These are phyloP conservation scores for Fistulinella cinereoalba DNA, from an alignment of 1,284 basidiomycete species.

Conservation along the genomic window DNA sequence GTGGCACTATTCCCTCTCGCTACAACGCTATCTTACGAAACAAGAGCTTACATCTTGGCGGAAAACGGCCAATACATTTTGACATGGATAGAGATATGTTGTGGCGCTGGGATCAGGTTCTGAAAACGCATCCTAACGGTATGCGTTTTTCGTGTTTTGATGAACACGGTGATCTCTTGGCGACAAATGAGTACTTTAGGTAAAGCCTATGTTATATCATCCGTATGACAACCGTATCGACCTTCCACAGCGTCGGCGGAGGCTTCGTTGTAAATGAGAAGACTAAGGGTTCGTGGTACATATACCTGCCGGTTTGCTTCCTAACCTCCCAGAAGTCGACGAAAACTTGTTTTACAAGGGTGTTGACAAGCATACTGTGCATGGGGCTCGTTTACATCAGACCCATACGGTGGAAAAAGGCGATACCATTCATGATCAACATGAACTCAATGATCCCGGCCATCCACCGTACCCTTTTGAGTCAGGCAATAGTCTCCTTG, in stretches of 20 bases:
- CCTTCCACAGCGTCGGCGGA: constrained; percentile 68
- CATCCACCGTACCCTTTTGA: constrained; percentile 84
- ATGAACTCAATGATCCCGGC: constrained; percentile 31
- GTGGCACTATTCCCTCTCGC: constrained; percentile 71
- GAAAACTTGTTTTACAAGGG: constrained; percentile 97
- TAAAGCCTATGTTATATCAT: constrained; percentile 17
- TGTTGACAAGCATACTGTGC: constrained; percentile 82
- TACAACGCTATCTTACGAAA: constrained; percentile 69
- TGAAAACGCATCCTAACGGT: constrained; percentile 84
- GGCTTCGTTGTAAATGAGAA: constrained; percentile 91
- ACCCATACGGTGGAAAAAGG: constrained; percentile 44
- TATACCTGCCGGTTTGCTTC: neutral
- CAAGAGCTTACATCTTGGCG: constrained; percentile 69
- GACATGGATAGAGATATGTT: constrained; percentile 89
- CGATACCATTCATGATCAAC: constrained; percentile 14
- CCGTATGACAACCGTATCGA: neutral
- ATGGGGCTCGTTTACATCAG: constrained; percentile 75
- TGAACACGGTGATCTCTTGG: constrained; percentile 78
- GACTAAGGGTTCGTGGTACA: constrained; percentile 56
- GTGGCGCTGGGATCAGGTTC: constrained; percentile 84
- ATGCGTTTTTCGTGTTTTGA: constrained; percentile 91
- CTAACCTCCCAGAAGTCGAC: constrained; percentile 52
- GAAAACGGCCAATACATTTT: constrained; percentile 72
- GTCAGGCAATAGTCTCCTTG: constrained; percentile 75
- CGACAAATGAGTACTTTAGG: constrained; percentile 94